Conservation (phyloP, 2,329 filamentous ascomycete genomes). For the Penicillium verrucosum region DNA sequence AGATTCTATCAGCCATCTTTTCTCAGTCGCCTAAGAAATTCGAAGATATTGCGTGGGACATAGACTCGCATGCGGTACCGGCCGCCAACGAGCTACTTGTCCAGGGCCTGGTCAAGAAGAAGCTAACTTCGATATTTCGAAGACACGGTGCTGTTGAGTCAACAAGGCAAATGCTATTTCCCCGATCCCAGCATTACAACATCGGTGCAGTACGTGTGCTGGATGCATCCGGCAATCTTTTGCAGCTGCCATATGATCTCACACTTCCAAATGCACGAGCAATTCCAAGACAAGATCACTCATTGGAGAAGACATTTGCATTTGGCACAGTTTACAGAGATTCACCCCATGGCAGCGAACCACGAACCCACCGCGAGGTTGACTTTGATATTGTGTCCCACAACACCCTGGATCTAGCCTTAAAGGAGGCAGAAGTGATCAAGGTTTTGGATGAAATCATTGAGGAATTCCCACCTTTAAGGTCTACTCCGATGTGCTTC, state of each 20-base stretch:
- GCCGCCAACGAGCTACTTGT: slow-evolving; percentile 58
- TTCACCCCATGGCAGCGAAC: slow-evolving; percentile 72
- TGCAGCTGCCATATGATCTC: slow-evolving; percentile 92
- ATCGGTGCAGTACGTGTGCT: slow-evolving; percentile 74
- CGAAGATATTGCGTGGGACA: slow-evolving; percentile 77
- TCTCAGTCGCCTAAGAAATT: slow-evolving; percentile 70
- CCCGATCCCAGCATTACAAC: slow-evolving; percentile 74
- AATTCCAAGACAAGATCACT: slow-evolving; percentile 64
- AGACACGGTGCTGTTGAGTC: slow-evolving; percentile 85
- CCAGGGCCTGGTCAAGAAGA: slow-evolving; percentile 70
- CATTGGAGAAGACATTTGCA: slow-evolving; percentile 72
- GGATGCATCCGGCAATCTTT: slow-evolving; percentile 76
- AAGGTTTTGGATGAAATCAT: slow-evolving; percentile 94
- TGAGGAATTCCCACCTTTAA: slow-evolving; percentile 71
- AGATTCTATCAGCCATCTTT: slow-evolving; percentile 84
- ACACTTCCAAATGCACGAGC: slow-evolving; percentile 84
- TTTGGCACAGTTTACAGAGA: slow-evolving; percentile 89
- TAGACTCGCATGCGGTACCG: slow-evolving; percentile 56
- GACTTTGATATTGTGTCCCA: slow-evolving; percentile 95
- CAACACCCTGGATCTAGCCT: slow-evolving; percentile 72
- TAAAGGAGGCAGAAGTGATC: slow-evolving; percentile 90
- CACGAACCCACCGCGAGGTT: slow-evolving; percentile 78
- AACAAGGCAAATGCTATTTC: slow-evolving; percentile 72
- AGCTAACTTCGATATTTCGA: slow-evolving; percentile 74
- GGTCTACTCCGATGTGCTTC: slow-evolving; percentile 74